Evolutionary conservation across 2,329 filamentous ascomycete genomes (phyloP).

Genomic region (Aspergillus pseudoviridinutans): DNA sequence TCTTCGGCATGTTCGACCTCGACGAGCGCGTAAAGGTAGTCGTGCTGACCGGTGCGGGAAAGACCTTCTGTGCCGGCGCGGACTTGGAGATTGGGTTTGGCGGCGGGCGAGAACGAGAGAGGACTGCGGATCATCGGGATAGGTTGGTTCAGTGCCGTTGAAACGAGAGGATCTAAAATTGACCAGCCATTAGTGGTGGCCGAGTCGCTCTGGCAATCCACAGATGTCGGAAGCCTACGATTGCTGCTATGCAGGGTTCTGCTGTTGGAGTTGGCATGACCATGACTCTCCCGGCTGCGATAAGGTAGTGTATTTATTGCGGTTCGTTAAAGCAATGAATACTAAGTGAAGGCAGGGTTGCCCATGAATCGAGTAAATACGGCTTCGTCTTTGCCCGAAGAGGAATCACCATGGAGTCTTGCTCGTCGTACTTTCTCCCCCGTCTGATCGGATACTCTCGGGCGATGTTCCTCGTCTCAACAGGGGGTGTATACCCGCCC

Average conservation of each 20-base stretch:
- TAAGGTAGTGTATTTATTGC: conserved; percentile 30
- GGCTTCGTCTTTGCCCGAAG: conserved; percentile 71
- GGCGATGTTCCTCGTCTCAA: conserved; percentile 50
- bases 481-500: conserved; percentile 55
- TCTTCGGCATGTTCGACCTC: conserved; percentile 41
- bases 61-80: conserved; percentile 50
- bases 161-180: conserved; percentile 24
- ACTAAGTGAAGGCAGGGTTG: conserved; percentile 38
- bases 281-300: conserved; percentile 55
- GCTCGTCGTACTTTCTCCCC: conserved; percentile 67
- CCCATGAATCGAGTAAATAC: conserved; percentile 58
- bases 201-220: conserved; percentile 49
- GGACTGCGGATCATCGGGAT: conserved; percentile 50
- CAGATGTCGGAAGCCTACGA: conserved; percentile 54
- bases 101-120: conserved; percentile 34
- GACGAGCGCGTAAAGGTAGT: conserved; percentile 54
- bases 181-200: conserved; percentile 31
- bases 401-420: conserved; percentile 69
- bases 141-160: conserved; percentile 36
- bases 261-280: conserved; percentile 58
- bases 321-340: not conserved
- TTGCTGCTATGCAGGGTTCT: conserved; percentile 53
- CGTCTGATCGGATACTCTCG: conserved; percentile 56
- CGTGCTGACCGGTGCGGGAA: conserved; percentile 51
- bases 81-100: conserved; percentile 53